Conservation (phyloP, 169 alveolate genomes). For the Ichthyophthirius multifiliis region DNA sequence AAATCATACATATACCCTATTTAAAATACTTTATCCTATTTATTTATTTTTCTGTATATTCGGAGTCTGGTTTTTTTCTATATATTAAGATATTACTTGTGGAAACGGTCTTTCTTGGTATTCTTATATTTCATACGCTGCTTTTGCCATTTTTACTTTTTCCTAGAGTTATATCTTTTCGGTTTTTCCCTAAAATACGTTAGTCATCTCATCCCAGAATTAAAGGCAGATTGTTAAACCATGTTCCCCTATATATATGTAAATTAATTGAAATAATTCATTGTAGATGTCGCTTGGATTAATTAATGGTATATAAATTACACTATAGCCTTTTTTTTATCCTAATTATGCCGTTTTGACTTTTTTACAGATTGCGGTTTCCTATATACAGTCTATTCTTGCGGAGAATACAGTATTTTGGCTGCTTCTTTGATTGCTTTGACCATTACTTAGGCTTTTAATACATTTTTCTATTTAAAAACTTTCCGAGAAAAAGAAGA, state of each 20-base stretch:
- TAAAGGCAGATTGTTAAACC: background rate
- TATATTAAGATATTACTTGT: background rate
- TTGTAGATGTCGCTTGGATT: constrained; percentile 4
- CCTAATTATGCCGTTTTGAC: background rate
- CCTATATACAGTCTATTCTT: background rate
- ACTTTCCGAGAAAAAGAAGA: background rate
- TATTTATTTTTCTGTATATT: background rate
- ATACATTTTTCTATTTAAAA: background rate
- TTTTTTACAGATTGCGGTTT: background rate
- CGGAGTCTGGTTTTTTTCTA: background rate
- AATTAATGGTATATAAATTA: background rate
- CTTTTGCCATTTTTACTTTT: background rate
- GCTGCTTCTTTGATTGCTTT: background rate
- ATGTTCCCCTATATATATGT: background rate
- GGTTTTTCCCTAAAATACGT: background rate
- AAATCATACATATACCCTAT: background rate
- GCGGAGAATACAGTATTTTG: background rate
- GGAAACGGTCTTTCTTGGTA: background rate
- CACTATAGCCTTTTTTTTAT: background rate
- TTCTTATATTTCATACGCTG: background rate
- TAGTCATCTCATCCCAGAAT: background rate
- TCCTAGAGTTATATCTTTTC: background rate
- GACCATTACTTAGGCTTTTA: background rate
- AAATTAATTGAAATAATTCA: background rate
- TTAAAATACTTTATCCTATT: background rate